Conservation (phyloP, 768 basidiomycete species). For the Auricularia auricula-judae region DNA sequence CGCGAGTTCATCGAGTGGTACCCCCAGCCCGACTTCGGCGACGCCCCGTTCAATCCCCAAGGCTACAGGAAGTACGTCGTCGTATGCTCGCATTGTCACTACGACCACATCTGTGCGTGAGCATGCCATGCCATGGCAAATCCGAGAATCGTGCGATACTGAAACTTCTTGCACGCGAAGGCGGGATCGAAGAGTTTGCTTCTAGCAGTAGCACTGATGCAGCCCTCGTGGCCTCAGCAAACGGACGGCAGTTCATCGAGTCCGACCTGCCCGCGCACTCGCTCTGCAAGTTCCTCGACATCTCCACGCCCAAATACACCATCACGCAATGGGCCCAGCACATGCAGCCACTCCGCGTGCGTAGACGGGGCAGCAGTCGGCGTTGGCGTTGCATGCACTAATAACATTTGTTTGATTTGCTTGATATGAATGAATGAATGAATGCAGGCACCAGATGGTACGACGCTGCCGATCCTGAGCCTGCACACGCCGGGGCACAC, state of each 20-base stretch:
- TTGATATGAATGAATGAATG: slow-evolving; percentile 21
- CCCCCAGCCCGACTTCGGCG: slow-evolving; percentile 29
- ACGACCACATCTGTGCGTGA: slow-evolving; percentile 45
- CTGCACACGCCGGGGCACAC: slow-evolving; percentile 51
- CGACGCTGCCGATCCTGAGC: slow-evolving; percentile 23
- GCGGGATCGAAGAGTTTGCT: slow-evolving; percentile 41
- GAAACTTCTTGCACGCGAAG: slow-evolving; percentile 15
- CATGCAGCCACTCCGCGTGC: neutral
- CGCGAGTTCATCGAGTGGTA: slow-evolving; percentile 40
- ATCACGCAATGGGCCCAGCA: slow-evolving; percentile 15
- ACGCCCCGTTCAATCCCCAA: slow-evolving; percentile 31
- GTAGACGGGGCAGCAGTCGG: slow-evolving; percentile 14
- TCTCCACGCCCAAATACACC: slow-evolving; percentile 34
- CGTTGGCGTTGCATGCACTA: too few relatives aligned
- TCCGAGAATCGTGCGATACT: neutral
- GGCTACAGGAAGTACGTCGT: slow-evolving; percentile 35
- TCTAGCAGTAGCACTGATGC: slow-evolving; percentile 12
- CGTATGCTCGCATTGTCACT: slow-evolving; percentile 43
- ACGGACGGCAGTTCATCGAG: slow-evolving; percentile 34
- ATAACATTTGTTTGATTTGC: neutral
- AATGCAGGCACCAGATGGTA: neutral
- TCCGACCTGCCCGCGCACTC: slow-evolving; percentile 34
- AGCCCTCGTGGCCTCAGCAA: slow-evolving; percentile 35
- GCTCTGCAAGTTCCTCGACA: slow-evolving; percentile 30
- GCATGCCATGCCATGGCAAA: neutral